Evolutionary conservation across 352 stramenopile species (phyloP).

Genomic region (Thraustochytrium sp.): DNA sequence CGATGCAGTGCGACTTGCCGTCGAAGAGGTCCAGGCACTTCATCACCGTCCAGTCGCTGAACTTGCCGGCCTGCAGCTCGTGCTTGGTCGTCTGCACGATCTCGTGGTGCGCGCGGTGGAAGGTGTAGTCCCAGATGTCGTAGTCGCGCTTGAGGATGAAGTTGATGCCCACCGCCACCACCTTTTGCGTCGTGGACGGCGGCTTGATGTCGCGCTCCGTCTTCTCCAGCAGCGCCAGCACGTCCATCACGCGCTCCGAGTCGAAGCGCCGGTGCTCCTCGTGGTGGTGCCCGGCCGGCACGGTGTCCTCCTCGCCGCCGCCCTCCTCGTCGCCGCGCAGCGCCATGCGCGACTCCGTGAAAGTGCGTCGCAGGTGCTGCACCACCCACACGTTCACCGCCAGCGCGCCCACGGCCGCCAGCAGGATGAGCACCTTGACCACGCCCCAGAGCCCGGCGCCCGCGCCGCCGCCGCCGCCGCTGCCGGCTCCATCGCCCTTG

Average conservation of each 20-base stretch:
- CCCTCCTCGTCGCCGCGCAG: background rate
- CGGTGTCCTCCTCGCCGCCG: background rate
- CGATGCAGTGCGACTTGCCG: slow-evolving; percentile 43
- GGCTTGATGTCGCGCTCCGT: slow-evolving; percentile 24
- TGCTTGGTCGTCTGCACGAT: slow-evolving; percentile 41
- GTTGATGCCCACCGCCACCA: slow-evolving; percentile 31
- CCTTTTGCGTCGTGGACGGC: slow-evolving; percentile 9
- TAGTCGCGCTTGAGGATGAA: slow-evolving; percentile 43
- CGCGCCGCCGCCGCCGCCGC: background rate
- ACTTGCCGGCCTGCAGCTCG: slow-evolving; percentile 28
- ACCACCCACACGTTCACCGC: slow-evolving; percentile 36
- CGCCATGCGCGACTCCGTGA: background rate
- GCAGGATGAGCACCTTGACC: slow-evolving; percentile 21
- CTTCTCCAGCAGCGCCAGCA: slow-evolving; percentile 40
- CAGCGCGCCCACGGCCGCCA: background rate
- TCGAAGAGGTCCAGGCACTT: slow-evolving; percentile 44
- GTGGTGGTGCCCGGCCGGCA: background rate
- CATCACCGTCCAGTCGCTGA: slow-evolving; percentile 42
- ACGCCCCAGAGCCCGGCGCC: background rate
- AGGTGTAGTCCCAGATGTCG: slow-evolving; percentile 40
- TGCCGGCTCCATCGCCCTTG: background rate
- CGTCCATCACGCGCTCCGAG: slow-evolving; percentile 32
- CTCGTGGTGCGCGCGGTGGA: slow-evolving; percentile 13
- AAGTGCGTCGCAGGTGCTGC: slow-evolving; percentile 19
- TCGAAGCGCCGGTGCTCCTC: background rate